Conservation (phyloP, 2,329 filamentous ascomycete genomes). For the Ustilaginoidea virens region DNA sequence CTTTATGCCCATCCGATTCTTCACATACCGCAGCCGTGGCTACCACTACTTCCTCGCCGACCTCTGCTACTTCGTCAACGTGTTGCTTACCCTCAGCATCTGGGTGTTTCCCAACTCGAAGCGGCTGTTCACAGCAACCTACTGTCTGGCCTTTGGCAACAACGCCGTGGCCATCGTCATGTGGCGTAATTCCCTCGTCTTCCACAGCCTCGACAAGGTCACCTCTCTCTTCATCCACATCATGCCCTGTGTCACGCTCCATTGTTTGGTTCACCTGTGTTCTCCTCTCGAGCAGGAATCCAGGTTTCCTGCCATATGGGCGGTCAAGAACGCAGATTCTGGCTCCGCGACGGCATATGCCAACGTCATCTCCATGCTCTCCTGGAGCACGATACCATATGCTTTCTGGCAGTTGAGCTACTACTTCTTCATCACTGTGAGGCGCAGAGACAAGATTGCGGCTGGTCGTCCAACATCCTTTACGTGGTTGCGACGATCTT, state of each 20-base stretch:
- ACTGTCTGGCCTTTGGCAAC: conserved; percentile 87
- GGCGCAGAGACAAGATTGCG: conserved; percentile 88
- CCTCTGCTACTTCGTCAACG: conserved; percentile 95
- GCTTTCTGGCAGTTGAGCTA: conserved; percentile 84
- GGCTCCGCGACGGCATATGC: conserved; percentile 69
- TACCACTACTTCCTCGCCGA: conserved; percentile 97
- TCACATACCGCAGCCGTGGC: conserved; percentile 77
- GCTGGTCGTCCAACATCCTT: conserved; percentile 92
- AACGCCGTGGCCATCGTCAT: conserved; percentile 96
- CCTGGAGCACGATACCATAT: conserved; percentile 90
- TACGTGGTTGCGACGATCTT: conserved; percentile 88
- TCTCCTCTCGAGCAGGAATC: conserved; percentile 45
- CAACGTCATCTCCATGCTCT: conserved; percentile 66
- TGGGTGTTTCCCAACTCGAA: conserved; percentile 89
- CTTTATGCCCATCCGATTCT: conserved; percentile 93
- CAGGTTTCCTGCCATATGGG: conserved; percentile 73
- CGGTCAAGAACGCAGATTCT: conserved; percentile 53
- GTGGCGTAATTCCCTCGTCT: conserved; percentile 98
- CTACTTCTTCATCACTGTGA: conserved; percentile 89
- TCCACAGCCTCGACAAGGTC: conserved; percentile 97
- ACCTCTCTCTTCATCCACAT: conserved; percentile 98
- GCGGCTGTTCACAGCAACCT: conserved; percentile 79
- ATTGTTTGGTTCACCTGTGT: conserved; percentile 79
- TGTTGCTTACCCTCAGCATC: conserved; percentile 65
- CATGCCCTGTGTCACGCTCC: conserved; percentile 89